Conservation (phyloP, 805 yeast species). For the Saturnispora sanitii region DNA sequence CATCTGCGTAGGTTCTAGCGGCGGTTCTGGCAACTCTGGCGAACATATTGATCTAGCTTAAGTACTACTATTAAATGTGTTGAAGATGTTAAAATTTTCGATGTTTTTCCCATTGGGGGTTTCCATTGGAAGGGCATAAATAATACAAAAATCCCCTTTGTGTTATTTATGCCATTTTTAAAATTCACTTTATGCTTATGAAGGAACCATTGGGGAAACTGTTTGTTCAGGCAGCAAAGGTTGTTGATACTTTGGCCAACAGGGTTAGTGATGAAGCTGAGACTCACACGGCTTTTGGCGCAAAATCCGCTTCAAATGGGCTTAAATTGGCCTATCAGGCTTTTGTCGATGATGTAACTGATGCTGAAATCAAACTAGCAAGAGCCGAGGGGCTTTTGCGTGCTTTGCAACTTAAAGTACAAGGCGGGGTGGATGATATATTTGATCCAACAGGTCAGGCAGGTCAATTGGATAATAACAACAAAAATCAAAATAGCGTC, state of each 20-base stretch:
- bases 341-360: constrained; percentile 25
- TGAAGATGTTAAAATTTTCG: neutral
- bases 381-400: constrained; percentile 23
- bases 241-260: no score
- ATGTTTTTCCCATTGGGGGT: neutral
- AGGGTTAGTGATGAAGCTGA: no score
- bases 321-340: neutral
- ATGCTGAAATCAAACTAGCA: constrained; percentile 20
- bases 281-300: no score
- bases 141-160: neutral
- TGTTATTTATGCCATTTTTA: neutral
- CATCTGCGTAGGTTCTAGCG: constrained; percentile 81
- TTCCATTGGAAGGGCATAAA: neutral
- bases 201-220: neutral
- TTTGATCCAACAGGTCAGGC: constrained; percentile 1
- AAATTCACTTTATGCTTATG: neutral
- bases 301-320: no score
- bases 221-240: neutral
- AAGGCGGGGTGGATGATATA: constrained; percentile 9
- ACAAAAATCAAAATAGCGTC: neutral
- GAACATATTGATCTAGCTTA: constrained; percentile 32
- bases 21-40: constrained; percentile 55
- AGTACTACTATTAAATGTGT: neutral
- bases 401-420: constrained; percentile 20
- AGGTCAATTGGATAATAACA: neutral